Conservation (phyloP, 305 asterid genomes). For the Fraxinus albicans region DNA sequence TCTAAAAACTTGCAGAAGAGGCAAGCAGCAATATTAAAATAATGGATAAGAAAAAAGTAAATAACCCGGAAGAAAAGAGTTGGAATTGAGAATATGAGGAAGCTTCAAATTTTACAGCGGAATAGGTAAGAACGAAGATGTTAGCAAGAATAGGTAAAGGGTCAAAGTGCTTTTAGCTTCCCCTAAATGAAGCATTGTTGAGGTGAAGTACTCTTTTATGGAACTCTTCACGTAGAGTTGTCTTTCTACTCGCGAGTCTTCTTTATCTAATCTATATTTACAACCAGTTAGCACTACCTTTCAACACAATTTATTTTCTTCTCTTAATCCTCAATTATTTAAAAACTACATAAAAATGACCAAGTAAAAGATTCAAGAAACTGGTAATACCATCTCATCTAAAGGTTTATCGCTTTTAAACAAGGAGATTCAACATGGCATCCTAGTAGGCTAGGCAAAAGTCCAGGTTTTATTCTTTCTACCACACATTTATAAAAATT, state of each 20-base stretch:
- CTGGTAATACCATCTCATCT: background rate
- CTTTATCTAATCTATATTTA: background rate
- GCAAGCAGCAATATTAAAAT: background rate
- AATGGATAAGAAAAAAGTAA: background rate
- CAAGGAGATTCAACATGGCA: background rate
- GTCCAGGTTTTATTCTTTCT: background rate
- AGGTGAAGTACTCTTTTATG: background rate
- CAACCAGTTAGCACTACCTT: slow-evolving; percentile 6
- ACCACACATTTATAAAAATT: background rate
- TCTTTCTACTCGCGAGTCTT: background rate
- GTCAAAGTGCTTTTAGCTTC: background rate
- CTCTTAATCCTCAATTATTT: slow-evolving; percentile 4
- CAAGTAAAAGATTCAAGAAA: slow-evolving; percentile 1
- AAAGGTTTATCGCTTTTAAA: background rate
- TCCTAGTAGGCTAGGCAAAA: background rate
- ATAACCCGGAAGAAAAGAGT: background rate
- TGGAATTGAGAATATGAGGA: background rate
- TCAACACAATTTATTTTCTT: slow-evolving; percentile 7
- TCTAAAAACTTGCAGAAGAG: background rate
- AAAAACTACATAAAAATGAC: slow-evolving; percentile 9
- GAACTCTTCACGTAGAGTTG: background rate
- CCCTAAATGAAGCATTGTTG: background rate
- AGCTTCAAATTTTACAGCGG: background rate
- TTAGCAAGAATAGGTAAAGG: background rate
- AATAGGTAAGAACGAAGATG: background rate